These are phyloP conservation scores for Arbutus unedo DNA, from an alignment of 148 eudicot genomes.

Conservation along the genomic window DNA sequence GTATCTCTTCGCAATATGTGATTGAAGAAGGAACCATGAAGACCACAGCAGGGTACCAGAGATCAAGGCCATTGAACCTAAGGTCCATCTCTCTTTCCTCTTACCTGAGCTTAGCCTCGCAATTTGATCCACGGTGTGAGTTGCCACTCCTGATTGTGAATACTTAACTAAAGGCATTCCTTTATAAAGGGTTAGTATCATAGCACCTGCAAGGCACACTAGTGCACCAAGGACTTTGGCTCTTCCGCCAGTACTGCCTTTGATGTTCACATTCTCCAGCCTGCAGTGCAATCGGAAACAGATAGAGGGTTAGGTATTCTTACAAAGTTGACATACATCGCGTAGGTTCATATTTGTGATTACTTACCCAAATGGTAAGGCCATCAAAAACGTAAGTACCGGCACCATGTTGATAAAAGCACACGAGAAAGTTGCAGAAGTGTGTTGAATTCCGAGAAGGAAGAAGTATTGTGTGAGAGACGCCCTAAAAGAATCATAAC, in stretches of 20 bases:
- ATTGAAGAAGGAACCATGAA: constrained; percentile 33
- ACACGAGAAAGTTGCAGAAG: constrained; percentile 36
- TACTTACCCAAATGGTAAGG: constrained; percentile 31
- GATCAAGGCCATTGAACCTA: constrained; percentile 23
- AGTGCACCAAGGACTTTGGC: constrained; percentile 34
- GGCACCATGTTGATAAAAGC: constrained; percentile 39
- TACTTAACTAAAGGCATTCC: constrained; percentile 27
- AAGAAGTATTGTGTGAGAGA: constrained; percentile 29
- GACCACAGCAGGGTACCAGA: constrained; percentile 32
- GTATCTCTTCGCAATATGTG: constrained; percentile 28
- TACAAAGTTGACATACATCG: neutral
- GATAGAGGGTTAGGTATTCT: neutral
- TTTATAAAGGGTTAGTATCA: constrained; percentile 28
- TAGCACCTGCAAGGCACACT: constrained; percentile 35
- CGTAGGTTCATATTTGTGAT: neutral
- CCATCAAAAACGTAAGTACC: constrained; percentile 28
- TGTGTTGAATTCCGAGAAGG: constrained; percentile 34
- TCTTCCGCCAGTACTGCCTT: constrained; percentile 22
- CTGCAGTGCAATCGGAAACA: constrained; percentile 9
- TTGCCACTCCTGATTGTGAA: constrained; percentile 9
- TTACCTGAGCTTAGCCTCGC: neutral
- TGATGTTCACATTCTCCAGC: constrained; percentile 23
- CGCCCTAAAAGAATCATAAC: constrained; percentile 19
- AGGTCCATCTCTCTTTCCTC: constrained; percentile 21
- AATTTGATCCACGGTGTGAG: neutral